These are phyloP conservation scores for Xylaria sp. DNA, from an alignment of 2,329 filamentous ascomycete species.

Conservation along the genomic window DNA sequence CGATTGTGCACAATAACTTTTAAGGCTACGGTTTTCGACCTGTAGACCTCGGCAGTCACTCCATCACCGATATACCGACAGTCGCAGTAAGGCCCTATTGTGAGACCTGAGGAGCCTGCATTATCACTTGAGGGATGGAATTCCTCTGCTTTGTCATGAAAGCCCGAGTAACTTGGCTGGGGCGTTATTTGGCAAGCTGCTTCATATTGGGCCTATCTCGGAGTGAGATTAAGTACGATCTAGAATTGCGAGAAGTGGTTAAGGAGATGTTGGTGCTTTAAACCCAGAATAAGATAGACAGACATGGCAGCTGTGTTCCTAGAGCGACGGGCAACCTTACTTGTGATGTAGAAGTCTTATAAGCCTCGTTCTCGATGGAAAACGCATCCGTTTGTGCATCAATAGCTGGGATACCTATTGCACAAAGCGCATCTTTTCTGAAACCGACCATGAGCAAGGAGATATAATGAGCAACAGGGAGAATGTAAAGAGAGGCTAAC, in stretches of 20 bases:
- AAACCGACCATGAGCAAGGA: conserved; percentile 31
- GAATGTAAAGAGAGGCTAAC: conserved; percentile 56
- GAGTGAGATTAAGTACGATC: conserved; percentile 21
- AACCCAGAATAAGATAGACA: not conserved
- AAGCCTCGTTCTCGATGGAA: conserved; percentile 72
- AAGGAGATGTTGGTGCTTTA: conserved; percentile 18
- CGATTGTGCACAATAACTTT: conserved; percentile 85
- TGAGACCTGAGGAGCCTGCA: conserved; percentile 52
- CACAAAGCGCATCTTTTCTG: conserved; percentile 46
- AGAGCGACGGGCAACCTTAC: conserved; percentile 56
- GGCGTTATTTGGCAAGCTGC: conserved; percentile 52
- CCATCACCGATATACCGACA: conserved; percentile 72
- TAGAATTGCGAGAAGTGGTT: not conserved
- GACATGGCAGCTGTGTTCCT: not conserved
- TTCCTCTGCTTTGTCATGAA: conserved; percentile 37
- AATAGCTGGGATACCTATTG: conserved; percentile 38
- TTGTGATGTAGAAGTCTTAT: conserved; percentile 65
- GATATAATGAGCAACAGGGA: conserved; percentile 1
- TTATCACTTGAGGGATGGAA: conserved; percentile 15
- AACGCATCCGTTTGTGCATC: conserved; percentile 63
- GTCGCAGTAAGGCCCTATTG: conserved; percentile 64
- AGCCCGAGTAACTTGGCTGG: conserved; percentile 47
- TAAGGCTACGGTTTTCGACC: conserved; percentile 72
- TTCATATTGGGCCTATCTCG: conserved; percentile 68
- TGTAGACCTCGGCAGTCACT: conserved; percentile 86